Evolutionary conservation across 805 yeast species (phyloP).

Genomic region (Candida cerambycidarum): DNA sequence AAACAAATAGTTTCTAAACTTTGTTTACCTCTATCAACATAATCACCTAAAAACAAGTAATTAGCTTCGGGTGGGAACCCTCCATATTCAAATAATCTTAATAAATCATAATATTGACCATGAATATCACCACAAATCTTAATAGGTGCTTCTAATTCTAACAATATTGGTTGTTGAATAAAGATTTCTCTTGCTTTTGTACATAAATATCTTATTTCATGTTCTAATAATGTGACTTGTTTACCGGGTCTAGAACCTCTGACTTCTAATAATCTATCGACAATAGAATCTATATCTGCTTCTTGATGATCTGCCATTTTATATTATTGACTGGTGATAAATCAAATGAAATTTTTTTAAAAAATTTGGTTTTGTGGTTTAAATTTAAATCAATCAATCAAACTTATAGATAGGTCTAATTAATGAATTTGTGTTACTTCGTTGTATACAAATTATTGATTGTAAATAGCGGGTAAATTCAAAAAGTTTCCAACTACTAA

Average conservation of each 20-base stretch:
- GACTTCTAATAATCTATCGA: slow-evolving; percentile 94
- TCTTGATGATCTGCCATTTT: slow-evolving; percentile 50
- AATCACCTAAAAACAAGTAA: slow-evolving; percentile 93
- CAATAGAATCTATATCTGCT: slow-evolving; percentile 95
- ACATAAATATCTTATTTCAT: slow-evolving; percentile 91
- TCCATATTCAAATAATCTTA: slow-evolving; percentile 95
- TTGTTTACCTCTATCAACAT: slow-evolving; percentile 98
- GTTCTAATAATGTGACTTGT: slow-evolving; percentile 90
- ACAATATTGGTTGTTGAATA: slow-evolving; percentile 93
- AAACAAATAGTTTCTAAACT: slow-evolving; percentile 94
- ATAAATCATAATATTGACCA: slow-evolving; percentile 95
- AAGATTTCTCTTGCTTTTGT: slow-evolving; percentile 97
- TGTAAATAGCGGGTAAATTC: slow-evolving; percentile 4
- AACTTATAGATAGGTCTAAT: neutral
- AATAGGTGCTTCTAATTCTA: slow-evolving; percentile 96
- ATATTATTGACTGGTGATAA: no score
- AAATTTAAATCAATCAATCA: slow-evolving; percentile 1
- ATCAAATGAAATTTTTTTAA: neutral
- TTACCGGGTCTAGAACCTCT: slow-evolving; percentile 98
- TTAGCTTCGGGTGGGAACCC: slow-evolving; percentile 99
- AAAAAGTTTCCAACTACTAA: neutral
- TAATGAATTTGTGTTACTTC: neutral
- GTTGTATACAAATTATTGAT: neutral
- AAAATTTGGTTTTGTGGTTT: neutral
- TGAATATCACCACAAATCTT: slow-evolving; percentile 98